These are phyloP conservation scores for Sideroxylon spinosum DNA, from an alignment of 179 eudicot genomes.

Conservation along the genomic window DNA sequence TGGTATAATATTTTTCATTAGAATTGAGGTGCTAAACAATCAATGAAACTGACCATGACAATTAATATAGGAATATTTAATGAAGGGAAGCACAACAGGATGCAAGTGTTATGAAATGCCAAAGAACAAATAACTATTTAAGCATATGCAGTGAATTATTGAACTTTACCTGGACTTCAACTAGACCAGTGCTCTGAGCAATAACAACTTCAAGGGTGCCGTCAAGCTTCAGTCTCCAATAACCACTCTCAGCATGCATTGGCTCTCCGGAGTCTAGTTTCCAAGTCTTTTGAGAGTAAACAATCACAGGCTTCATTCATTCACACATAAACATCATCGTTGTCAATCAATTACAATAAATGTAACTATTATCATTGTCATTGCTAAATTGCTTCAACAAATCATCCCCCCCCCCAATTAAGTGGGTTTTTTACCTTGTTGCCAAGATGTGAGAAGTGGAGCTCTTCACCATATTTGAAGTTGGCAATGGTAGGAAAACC, in stretches of 20 bases:
- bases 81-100: no score
- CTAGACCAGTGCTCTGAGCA: conserved; percentile 58
- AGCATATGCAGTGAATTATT: no score
- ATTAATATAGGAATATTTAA: no score
- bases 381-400: no score
- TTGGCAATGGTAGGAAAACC: conserved; percentile 45
- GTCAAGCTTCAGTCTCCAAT: conserved; percentile 46
- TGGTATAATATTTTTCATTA: neutral
- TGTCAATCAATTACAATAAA: neutral
- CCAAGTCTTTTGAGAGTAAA: conserved; percentile 54
- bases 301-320: conserved; percentile 37
- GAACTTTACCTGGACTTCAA: conserved; percentile 40
- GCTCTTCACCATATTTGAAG: conserved; percentile 42
- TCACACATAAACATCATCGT: neutral
- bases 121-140: no score
- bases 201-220: conserved; percentile 51
- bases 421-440: conserved; percentile 33
- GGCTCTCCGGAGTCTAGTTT: conserved; percentile 45
- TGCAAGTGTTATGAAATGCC: no score
- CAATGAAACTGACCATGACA: no score
- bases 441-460: conserved; percentile 38
- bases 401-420: no score
- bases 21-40: neutral
- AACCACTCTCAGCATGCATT: conserved; percentile 54
- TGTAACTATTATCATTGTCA: neutral